A percentile compares a stretch with the other conserved stretches of the same genome.
Conservation (phyloP, 768 basidiomycete genomes). For the Pleurotus ostreatus region DNA sequence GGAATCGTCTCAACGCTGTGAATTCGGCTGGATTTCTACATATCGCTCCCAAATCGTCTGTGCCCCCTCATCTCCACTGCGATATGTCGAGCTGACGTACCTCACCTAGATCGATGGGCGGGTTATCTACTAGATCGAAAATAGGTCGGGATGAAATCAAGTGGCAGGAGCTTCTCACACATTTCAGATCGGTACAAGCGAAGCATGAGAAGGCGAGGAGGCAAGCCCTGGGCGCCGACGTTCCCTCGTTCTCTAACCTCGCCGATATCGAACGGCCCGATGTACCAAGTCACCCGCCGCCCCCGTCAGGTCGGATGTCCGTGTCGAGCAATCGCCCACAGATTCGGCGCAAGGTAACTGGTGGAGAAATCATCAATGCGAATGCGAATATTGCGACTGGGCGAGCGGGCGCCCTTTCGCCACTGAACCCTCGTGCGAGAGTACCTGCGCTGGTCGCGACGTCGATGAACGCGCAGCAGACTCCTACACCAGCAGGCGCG, state of each 20-base stretch:
- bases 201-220: slow-evolving; percentile 91
- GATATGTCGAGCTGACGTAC: not conserved
- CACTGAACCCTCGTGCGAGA: slow-evolving; percentile 69
- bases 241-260: slow-evolving; percentile 44
- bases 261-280: slow-evolving; percentile 42
- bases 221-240: slow-evolving; percentile 66
- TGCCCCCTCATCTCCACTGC: slow-evolving; percentile 5
- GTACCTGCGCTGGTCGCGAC: slow-evolving; percentile 32
- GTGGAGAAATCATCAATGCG: slow-evolving; percentile 33
- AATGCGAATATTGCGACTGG: slow-evolving; percentile 19
- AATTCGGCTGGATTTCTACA: slow-evolving; percentile 94
- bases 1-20: slow-evolving; percentile 92
- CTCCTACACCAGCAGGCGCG: not conserved
- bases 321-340: slow-evolving; percentile 35
- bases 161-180: slow-evolving; percentile 90
- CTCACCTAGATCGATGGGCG: slow-evolving; percentile 22
- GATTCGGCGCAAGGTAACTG: slow-evolving; percentile 62
- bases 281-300: slow-evolving; percentile 16
- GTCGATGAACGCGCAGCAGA: not conserved
- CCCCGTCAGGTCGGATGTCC: slow-evolving; percentile 21
- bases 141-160: slow-evolving; percentile 86
- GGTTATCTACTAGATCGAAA: slow-evolving; percentile 66
- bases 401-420: slow-evolving; percentile 55
- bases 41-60: slow-evolving; percentile 82
- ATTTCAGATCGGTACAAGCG: slow-evolving; percentile 87